phyloP scores from a whole-genome alignment of 176 grass and related monocot genomes.

The Puya raimondii region DNA sequence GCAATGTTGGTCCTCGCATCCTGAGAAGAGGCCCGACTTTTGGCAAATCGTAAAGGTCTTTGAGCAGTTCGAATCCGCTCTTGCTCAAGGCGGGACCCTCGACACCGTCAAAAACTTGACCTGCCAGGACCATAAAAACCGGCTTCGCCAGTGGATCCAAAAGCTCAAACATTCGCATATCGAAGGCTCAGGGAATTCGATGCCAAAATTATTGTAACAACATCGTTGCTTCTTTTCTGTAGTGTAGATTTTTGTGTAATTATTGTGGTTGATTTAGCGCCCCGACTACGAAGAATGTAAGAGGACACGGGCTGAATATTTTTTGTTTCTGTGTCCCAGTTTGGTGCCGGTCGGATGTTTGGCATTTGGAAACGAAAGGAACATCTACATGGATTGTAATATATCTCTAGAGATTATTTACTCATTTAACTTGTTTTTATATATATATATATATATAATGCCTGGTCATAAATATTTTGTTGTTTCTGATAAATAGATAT shows the following conservation, averaged over 20 bases:
- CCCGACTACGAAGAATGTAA: too few species aligned
- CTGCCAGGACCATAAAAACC: slow-evolving; percentile 58
- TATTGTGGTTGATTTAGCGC: background rate
- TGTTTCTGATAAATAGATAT: too few species aligned
- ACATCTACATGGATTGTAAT: too few species aligned
- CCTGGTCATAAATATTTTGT: too few species aligned
- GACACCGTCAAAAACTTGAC: slow-evolving; percentile 36
- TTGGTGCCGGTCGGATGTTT: too few species aligned
- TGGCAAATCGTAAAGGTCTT: slow-evolving; percentile 80
- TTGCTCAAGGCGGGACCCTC: slow-evolving; percentile 50
- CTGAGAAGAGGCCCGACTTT: slow-evolving; percentile 80
- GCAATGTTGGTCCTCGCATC: slow-evolving; percentile 57
- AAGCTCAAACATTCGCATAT: slow-evolving; percentile 47
- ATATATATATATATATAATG: too few species aligned
- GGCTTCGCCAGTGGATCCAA: slow-evolving; percentile 58
- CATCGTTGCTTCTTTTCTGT: background rate
- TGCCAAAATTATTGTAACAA: background rate
- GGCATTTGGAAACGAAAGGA: too few species aligned
- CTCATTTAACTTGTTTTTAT: too few species aligned
- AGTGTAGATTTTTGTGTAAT: background rate
- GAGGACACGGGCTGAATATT: too few species aligned
- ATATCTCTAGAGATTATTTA: too few species aligned
- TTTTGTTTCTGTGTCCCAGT: too few species aligned
- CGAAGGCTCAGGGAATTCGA: background rate
- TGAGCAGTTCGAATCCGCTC: slow-evolving; percentile 43